These are phyloP conservation scores for Penicillium olsonii DNA, from an alignment of 2,329 filamentous ascomycete genomes.

Conservation along the genomic window DNA sequence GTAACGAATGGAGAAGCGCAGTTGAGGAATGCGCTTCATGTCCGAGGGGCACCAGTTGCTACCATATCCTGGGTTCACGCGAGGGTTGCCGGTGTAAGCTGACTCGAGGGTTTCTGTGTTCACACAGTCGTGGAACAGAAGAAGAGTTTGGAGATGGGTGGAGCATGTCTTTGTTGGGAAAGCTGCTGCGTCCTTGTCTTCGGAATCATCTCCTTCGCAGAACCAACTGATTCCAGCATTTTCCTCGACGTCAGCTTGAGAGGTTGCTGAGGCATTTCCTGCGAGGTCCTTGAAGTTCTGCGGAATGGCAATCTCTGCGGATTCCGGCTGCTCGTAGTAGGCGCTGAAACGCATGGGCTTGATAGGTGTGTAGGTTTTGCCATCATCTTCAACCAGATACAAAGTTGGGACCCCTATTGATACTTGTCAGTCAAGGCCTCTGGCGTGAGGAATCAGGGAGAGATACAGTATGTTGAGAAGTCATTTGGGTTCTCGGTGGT, in stretches of 20 bases:
- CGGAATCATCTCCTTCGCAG: conserved; percentile 11
- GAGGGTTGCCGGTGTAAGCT: conserved; percentile 12
- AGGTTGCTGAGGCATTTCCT: conserved; percentile 15
- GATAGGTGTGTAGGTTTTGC: conserved; percentile 13
- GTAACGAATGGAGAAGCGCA: conserved; percentile 19
- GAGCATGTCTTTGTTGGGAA: conserved; percentile 16
- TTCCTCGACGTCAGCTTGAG: conserved; percentile 7
- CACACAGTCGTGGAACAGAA: conserved; percentile 18
- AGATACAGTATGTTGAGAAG: conserved; percentile 21
- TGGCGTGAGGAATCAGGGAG: neutral
- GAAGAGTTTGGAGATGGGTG: conserved; percentile 15
- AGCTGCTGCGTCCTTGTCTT: conserved; percentile 8
- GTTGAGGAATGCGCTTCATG: conserved; percentile 17
- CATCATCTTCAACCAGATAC: conserved; percentile 16
- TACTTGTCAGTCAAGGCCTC: neutral
- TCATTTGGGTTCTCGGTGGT: conserved; percentile 18
- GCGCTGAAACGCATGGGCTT: conserved; percentile 18
- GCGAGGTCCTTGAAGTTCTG: conserved; percentile 15
- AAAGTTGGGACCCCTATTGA: conserved; percentile 18
- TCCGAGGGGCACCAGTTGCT: conserved; percentile 16
- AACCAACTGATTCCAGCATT: conserved; percentile 18
- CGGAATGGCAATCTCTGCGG: conserved; percentile 15
- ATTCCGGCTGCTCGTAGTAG: conserved; percentile 13
- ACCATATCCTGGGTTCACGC: neutral
- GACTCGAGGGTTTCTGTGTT: conserved; percentile 14